Conservation (phyloP, 2,329 filamentous ascomycete species). For the Cladosporium colombiae region DNA sequence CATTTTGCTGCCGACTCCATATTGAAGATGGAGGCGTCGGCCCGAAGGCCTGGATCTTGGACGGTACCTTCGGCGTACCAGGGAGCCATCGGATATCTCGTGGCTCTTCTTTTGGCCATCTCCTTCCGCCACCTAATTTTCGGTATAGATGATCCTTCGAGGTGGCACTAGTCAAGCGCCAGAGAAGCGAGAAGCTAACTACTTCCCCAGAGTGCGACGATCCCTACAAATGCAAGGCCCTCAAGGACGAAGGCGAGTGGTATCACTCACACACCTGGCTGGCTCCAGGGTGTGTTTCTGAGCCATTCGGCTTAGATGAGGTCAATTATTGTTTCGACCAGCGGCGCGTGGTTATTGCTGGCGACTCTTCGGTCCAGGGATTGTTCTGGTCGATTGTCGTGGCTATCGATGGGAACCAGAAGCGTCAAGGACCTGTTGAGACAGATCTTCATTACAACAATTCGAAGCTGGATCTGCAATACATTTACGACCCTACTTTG, state of each 20-base stretch:
- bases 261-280: constrained; percentile 56
- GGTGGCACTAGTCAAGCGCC: neutral
- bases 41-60: neutral
- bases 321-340: constrained; percentile 55
- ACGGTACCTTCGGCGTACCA: neutral
- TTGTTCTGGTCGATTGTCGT: constrained; percentile 60
- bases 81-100: neutral
- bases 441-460: constrained; percentile 48
- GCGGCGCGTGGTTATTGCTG: constrained; percentile 59
- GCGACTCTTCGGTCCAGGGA: constrained; percentile 62
- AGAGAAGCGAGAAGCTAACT: neutral
- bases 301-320: constrained; percentile 55
- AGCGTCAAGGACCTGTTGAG: constrained; percentile 40
- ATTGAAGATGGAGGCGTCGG: neutral
- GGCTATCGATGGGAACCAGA: constrained; percentile 46
- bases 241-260: constrained; percentile 57
- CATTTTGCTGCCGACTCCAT: neutral
- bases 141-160: neutral
- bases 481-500: constrained; percentile 63
- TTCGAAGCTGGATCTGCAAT: constrained; percentile 53
- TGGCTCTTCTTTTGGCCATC: constrained; percentile 4
- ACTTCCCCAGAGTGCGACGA: constrained; percentile 36
- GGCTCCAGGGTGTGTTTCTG: constrained; percentile 60
- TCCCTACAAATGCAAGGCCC: constrained; percentile 55
- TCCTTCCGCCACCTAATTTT: neutral